A percentile compares a stretch with the other conserved stretches of the same genome.
These are phyloP conservation scores for Kwoniella bestiolae DNA, from an alignment of 768 basidiomycete genomes.

Conservation along the genomic window DNA sequence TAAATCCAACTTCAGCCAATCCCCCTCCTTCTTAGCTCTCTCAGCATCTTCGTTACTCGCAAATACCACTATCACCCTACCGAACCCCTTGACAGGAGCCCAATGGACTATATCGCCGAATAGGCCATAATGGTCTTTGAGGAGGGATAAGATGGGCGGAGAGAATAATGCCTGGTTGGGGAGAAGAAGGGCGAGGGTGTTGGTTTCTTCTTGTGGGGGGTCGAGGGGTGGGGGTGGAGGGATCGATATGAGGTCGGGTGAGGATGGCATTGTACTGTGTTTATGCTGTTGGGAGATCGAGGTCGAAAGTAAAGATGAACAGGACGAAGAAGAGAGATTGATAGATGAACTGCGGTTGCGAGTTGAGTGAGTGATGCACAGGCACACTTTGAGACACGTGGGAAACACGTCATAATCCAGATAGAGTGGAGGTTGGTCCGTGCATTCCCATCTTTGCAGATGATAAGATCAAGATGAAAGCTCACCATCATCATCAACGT, in stretches of 20 bases:
- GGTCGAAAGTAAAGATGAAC: not conserved
- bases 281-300: not conserved
- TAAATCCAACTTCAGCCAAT: slow-evolving; percentile 58
- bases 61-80: slow-evolving; percentile 81
- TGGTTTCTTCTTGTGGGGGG: slow-evolving; percentile 62
- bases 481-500: not conserved
- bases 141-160: slow-evolving; percentile 67
- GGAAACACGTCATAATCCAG: not conserved
- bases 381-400: not conserved
- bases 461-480: not conserved
- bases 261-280: not conserved
- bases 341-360: not conserved
- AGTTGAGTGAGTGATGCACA: not conserved
- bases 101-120: slow-evolving; percentile 87
- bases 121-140: slow-evolving; percentile 71
- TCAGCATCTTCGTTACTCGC: slow-evolving; percentile 48
- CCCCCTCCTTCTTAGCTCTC: slow-evolving; percentile 67
- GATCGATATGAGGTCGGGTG: slow-evolving; percentile 10
- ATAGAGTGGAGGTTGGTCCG: not conserved
- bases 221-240: slow-evolving; percentile 21
- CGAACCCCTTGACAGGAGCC: slow-evolving; percentile 82
- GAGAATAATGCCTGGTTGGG: slow-evolving; percentile 80
- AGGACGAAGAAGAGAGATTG: not conserved
- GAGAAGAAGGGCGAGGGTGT: slow-evolving; percentile 80
- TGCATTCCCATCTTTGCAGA: not conserved